Conservation (phyloP, 2,329 filamentous ascomycete genomes). For the Scytalidium sp. region DNA sequence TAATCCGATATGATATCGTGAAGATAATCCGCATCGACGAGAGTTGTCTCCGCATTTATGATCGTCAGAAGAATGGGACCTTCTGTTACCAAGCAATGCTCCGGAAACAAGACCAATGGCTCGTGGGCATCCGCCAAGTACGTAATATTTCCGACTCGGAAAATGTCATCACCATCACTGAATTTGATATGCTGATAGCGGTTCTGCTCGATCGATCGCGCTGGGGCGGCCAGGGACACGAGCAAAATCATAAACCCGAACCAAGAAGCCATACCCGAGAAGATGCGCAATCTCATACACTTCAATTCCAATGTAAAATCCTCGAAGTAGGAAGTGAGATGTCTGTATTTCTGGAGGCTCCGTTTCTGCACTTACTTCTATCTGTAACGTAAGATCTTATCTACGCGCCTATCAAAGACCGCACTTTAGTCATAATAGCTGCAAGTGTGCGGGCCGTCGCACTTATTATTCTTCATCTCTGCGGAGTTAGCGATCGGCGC, state of each 20-base stretch:
- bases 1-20: slow-evolving; percentile 28
- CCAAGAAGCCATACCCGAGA: not conserved
- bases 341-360: too few relatives aligned
- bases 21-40: slow-evolving; percentile 26
- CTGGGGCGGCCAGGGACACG: not conserved
- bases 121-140: slow-evolving; percentile 33
- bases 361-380: too few relatives aligned
- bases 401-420: too few relatives aligned
- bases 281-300: too few relatives aligned
- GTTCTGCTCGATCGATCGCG: not conserved
- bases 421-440: too few relatives aligned
- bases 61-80: not conserved
- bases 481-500: too few relatives aligned
- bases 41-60: slow-evolving; percentile 4
- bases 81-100: slow-evolving; percentile 17
- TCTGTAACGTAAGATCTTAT: too few relatives aligned
- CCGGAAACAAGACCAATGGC: slow-evolving; percentile 31
- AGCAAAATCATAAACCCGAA: not conserved
- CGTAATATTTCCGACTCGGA: slow-evolving; percentile 32
- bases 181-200: not conserved
- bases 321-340: too few relatives aligned
- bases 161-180: slow-evolving; percentile 28
- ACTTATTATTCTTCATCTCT: too few relatives aligned
- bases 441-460: too few relatives aligned
- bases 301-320: too few relatives aligned